phyloP scores from a whole-genome alignment of 2,329 filamentous ascomycete species.

The Pseudocercospora fijiensis region DNA sequence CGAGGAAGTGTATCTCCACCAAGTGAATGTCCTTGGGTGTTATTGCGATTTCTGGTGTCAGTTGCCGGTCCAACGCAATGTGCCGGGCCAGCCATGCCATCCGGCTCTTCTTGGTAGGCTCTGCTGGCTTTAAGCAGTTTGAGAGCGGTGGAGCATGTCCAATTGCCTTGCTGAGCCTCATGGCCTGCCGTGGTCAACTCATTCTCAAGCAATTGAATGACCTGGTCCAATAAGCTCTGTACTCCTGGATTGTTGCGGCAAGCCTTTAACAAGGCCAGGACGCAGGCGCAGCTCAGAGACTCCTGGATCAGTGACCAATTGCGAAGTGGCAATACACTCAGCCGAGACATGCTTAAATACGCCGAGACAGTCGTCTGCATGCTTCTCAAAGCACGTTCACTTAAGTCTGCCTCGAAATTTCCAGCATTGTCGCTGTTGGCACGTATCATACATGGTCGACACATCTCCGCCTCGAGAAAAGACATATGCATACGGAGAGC shows the following conservation, averaged over 20 bases:
- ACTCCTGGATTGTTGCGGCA: neutral
- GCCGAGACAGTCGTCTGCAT: neutral
- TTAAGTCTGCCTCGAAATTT: neutral
- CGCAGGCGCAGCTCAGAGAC: conserved; percentile 4
- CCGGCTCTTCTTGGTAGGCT: neutral
- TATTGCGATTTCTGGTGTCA: neutral
- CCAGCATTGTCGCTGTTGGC: neutral
- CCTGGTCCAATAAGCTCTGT: neutral
- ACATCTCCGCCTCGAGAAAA: conserved; percentile 1
- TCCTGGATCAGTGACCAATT: neutral
- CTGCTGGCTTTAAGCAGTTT: neutral
- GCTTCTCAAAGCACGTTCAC: neutral
- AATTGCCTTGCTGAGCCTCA: neutral
- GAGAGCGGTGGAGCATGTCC: neutral
- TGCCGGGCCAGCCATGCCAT: neutral
- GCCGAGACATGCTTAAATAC: neutral
- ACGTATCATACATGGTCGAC: neutral
- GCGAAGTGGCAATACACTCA: neutral
- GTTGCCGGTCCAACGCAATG: neutral
- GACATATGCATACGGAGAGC: neutral
- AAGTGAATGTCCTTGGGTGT: neutral
- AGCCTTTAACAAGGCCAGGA: neutral
- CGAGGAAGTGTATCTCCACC: neutral
- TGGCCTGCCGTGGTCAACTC: neutral
- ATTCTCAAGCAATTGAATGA: neutral